Percentiles rank a stretch among this genome's conserved stretches.
Evolutionary conservation across 2,329 filamentous ascomycete species (phyloP).

Genomic region (Trichoderma koningiopsis): DNA sequence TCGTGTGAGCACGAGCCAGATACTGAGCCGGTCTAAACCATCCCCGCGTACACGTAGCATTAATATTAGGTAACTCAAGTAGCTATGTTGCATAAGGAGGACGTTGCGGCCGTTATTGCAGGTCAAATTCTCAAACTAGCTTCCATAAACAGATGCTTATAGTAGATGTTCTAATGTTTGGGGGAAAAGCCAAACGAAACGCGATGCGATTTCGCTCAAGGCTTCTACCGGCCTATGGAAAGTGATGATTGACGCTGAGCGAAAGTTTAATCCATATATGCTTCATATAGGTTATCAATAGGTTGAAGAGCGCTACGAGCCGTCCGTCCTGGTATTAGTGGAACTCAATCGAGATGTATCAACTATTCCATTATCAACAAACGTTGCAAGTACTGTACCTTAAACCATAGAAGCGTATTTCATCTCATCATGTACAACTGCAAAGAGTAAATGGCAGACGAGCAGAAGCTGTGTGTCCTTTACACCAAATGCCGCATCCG

Average conservation of each 20-base stretch:
- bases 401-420: too few species aligned
- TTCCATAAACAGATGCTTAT: neutral
- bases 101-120: neutral
- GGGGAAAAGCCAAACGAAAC: neutral
- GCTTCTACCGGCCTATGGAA: neutral
- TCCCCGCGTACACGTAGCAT: too few species aligned
- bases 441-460: too few species aligned
- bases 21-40: too few species aligned
- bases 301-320: neutral
- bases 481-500: too few species aligned
- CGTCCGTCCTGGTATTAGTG: neutral
- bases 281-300: too few species aligned
- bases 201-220: neutral
- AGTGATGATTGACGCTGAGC: neutral
- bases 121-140: neutral
- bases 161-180: neutral
- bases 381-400: neutral
- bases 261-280: neutral
- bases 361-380: neutral
- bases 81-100: neutral
- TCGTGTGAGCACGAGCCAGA: too few species aligned
- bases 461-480: neutral
- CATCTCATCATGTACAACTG: too few species aligned
- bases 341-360: neutral
- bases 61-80: too few species aligned